phyloP scores from a whole-genome alignment of 495 filamentous ascomycete species.

The Podospora pseudopauciseta region DNA sequence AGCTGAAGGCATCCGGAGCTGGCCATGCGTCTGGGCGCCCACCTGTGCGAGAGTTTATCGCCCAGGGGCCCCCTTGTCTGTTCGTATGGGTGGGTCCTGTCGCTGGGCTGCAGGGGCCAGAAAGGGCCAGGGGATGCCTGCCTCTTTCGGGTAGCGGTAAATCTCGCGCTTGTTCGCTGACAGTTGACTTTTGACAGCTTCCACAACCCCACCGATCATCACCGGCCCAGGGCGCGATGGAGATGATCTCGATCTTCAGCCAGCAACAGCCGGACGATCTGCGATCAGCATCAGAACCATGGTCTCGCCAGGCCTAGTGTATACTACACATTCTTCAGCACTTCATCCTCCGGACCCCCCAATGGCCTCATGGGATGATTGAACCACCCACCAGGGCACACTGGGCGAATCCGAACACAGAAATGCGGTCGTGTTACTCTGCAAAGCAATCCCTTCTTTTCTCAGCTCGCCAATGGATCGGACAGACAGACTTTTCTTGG shows the following conservation, averaged over 20 bases:
- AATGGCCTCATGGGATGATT: neutral
- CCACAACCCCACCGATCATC: neutral
- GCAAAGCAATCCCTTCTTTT: neutral
- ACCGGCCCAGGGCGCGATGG: neutral
- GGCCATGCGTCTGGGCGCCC: neutral
- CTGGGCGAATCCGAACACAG: neutral
- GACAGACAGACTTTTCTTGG: neutral
- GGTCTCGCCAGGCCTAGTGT: neutral
- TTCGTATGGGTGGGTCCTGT: neutral
- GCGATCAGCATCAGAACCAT: neutral
- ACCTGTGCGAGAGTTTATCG: neutral
- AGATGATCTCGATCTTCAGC: neutral
- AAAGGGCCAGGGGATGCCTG: neutral
- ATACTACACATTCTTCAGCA: too few relatives aligned
- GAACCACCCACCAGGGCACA: neutral
- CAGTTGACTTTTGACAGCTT: neutral
- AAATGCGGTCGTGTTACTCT: neutral
- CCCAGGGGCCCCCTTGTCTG: neutral
- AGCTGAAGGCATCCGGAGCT: neutral
- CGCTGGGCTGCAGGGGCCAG: neutral
- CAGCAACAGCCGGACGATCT: neutral
- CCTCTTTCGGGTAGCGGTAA: neutral
- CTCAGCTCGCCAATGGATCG: neutral
- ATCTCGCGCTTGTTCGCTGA: neutral
- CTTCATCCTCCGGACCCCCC: too few relatives aligned